Evolutionary conservation across 1,139 yeast genomes (phyloP), one percentile per base, ranked within the genome.

Genomic region (Meyerozyma athensensis): DNA sequence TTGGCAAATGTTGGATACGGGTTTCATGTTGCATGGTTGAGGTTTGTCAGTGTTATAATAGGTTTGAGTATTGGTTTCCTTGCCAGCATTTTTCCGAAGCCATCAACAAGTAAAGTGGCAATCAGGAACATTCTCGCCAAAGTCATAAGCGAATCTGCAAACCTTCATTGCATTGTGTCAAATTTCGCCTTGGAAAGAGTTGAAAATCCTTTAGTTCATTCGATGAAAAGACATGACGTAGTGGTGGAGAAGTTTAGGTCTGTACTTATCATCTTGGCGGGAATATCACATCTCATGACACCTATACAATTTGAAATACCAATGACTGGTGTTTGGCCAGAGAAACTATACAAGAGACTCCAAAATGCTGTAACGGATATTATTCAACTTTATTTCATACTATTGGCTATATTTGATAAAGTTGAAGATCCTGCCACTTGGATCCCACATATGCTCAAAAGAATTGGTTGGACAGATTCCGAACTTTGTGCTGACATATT

Each of bases 261-360:
- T 24, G 46, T 54, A 4, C 52, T 59, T 20, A 42, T 53, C 19
- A 47, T 53, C 19, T 42, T 63, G 16, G 56, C 63, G 1, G 47
- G 53, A 7, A 50, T 56, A 19, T 44, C 53, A 3, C 42, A 45
- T 7, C 45, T 63, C 26, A 54, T 58, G 50, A 51, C 46, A 9
- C 56, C 68, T 2, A 54, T 65, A 19, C 51, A 51, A 28, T 61
- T 61, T 38, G 71, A 65, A 39, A 37, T 61, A 7, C 61, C 65
- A 0, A 35, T 65, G 7, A 45, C 58, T 2, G 71, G 72, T 0
- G 37, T 47, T n/a, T 65, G 70, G 70, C 71, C 72, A 1, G 51
- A 49, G 21, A 45, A 46, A 12, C 61, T 56, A 33, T 65, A 65
- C 40, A 38, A 37, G 14, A 49, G 50, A 36, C 44, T 65, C 8